These are phyloP conservation scores for Phaeolepiota aurea DNA, from an alignment of 768 basidiomycete genomes.

Conservation along the genomic window DNA sequence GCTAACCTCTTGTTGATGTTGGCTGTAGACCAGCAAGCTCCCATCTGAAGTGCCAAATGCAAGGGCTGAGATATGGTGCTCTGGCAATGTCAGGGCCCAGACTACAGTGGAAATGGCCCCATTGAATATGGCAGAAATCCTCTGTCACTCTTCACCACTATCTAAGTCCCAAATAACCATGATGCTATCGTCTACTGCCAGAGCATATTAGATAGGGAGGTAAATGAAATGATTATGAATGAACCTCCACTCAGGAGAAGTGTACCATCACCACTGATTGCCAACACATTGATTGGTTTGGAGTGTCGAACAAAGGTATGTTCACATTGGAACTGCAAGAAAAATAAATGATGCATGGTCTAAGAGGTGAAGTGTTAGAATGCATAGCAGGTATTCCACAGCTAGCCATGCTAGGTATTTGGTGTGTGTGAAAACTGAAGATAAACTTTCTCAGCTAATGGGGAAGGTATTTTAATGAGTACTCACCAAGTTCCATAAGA, in stretches of 20 bases:
- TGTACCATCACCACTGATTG: neutral
- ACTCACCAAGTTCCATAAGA: neutral
- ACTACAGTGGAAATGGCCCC: neutral
- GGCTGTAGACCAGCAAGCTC: neutral
- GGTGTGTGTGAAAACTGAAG: neutral
- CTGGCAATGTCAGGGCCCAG: neutral
- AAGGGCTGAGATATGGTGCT: neutral
- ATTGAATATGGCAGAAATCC: neutral
- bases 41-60: neutral
- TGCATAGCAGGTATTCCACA: neutral
- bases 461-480: neutral
- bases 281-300: neutral
- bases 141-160: neutral
- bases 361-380: neutral
- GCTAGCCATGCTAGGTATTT: no score
- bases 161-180: neutral
- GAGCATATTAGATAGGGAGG: no score
- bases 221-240: neutral
- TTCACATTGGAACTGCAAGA: neutral
- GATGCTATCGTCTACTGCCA: neutral
- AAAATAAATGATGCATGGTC: neutral
- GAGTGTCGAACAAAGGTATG: neutral
- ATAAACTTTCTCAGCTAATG: neutral
- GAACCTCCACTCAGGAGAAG: neutral
- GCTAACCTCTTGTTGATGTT: neutral